phyloP scores from a whole-genome alignment of 1,284 basidiomycete genomes.

The Filobasidium uniguttulatum region DNA sequence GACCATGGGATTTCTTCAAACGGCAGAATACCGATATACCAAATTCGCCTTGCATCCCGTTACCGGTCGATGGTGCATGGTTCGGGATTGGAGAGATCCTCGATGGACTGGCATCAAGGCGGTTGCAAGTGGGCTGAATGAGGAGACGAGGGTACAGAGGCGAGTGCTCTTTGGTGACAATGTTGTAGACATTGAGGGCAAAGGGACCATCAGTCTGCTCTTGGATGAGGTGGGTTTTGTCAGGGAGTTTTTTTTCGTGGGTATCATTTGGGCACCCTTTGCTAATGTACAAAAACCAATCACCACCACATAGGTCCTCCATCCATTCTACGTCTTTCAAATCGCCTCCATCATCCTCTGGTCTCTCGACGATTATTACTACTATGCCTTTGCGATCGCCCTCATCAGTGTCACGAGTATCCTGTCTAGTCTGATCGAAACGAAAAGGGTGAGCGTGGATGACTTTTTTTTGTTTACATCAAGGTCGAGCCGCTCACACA shows the following conservation, averaged over 20 bases:
- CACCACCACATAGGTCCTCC: slow-evolving; percentile 79
- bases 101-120: slow-evolving; percentile 53
- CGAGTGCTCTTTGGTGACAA: slow-evolving; percentile 69
- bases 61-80: slow-evolving; percentile 67
- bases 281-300: too few species aligned
- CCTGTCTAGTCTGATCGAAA: slow-evolving; percentile 76
- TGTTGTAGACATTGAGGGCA: slow-evolving; percentile 79
- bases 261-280: background rate
- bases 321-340: slow-evolving; percentile 97
- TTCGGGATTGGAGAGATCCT: slow-evolving; percentile 82
- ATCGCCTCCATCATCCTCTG: slow-evolving; percentile 89
- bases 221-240: slow-evolving; percentile 66
- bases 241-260: slow-evolving; percentile 13
- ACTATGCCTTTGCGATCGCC: slow-evolving; percentile 95
- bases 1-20: slow-evolving; percentile 42
- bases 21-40: slow-evolving; percentile 61
- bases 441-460: slow-evolving; percentile 52
- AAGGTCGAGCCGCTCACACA: slow-evolving; percentile 12
- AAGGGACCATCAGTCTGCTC: slow-evolving; percentile 65
- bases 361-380: slow-evolving; percentile 90
- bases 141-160: slow-evolving; percentile 50
- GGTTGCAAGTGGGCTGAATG: slow-evolving; percentile 52
- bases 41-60: slow-evolving; percentile 77
- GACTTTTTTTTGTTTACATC: too few species aligned
- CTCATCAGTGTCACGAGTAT: slow-evolving; percentile 82